These are phyloP conservation scores for Cenchrus fungigraminus DNA, from an alignment of 176 grass and related monocot genomes.

Conservation along the genomic window DNA sequence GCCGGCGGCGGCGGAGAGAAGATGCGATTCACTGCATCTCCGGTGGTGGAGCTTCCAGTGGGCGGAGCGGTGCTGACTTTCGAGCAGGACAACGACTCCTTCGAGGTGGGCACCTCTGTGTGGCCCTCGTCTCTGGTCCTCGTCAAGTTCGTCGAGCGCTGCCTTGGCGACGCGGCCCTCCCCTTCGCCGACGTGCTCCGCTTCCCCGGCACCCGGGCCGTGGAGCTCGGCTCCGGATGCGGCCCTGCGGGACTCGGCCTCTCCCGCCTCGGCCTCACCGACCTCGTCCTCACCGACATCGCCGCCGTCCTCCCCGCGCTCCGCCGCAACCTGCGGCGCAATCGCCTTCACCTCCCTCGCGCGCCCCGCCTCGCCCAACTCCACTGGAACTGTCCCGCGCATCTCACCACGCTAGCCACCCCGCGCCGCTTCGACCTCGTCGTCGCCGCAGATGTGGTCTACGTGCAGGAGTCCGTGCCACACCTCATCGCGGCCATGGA, in stretches of 20 bases:
- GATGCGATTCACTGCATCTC: constrained; percentile 86
- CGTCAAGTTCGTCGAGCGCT: constrained; percentile 93
- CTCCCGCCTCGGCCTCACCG: constrained; percentile 67
- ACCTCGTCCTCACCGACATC: constrained; percentile 87
- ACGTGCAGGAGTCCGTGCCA: constrained; percentile 80
- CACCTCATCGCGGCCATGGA: constrained; percentile 87
- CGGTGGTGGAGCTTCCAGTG: constrained; percentile 85
- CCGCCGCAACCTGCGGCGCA: constrained; percentile 85
- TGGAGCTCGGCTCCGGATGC: constrained; percentile 85
- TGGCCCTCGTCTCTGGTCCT: constrained; percentile 95
- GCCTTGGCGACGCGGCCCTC: constrained; percentile 47
- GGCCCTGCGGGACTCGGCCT: constrained; percentile 87
- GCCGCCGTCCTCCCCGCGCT: constrained; percentile 84
- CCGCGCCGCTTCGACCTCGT: constrained; percentile 77
- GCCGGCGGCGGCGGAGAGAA: constrained; percentile 18
- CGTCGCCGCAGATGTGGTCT: constrained; percentile 86
- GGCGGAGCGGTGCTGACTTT: constrained; percentile 71
- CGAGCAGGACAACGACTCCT: constrained; percentile 90
- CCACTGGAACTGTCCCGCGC: constrained; percentile 79
- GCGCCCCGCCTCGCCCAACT: constrained; percentile 74
- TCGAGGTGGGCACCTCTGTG: constrained; percentile 96
- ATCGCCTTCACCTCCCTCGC: constrained; percentile 58
- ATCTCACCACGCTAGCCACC: constrained; percentile 54
- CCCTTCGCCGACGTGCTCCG: constrained; percentile 77
- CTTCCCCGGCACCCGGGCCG: constrained; percentile 69